phyloP scores from a whole-genome alignment of 352 stramenopile genomes.

The Plasmopara viticola region DNA sequence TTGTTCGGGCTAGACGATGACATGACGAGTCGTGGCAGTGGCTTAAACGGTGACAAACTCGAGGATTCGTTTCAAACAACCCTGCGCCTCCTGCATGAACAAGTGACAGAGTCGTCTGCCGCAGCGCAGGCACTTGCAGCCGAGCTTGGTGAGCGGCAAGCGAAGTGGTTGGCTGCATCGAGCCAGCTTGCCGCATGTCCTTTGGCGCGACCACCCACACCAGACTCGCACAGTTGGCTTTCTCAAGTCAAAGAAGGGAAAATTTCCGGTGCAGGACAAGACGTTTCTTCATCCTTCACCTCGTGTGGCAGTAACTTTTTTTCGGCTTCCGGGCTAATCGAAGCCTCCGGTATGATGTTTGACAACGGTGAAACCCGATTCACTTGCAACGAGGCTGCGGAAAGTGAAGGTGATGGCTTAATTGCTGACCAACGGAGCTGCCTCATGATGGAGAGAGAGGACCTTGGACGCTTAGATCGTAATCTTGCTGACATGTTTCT shows the following conservation, averaged over 20 bases:
- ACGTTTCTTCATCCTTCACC: conserved; percentile 30
- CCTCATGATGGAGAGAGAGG: conserved; percentile 35
- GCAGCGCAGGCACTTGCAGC: conserved; percentile 22
- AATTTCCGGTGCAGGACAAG: conserved; percentile 61
- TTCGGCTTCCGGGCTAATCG: conserved; percentile 30
- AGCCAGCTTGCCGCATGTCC: conserved; percentile 63
- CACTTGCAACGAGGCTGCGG: conserved; percentile 9
- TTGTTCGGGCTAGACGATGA: conserved; percentile 19
- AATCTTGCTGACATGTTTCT: conserved; percentile 46
- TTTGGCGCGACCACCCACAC: conserved; percentile 35
- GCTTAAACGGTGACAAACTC: conserved; percentile 19
- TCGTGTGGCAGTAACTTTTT: conserved; percentile 14
- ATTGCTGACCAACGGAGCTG: conserved; percentile 18
- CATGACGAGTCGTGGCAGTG: conserved; percentile 11
- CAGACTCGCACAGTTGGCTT: conserved; percentile 71
- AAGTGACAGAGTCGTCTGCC: conserved; percentile 26
- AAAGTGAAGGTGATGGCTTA: conserved; percentile 8
- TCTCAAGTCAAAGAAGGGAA: conserved; percentile 70
- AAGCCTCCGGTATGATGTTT: conserved; percentile 37
- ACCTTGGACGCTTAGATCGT: conserved; percentile 37
- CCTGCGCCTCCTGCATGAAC: conserved; percentile 19
- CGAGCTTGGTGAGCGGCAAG: conserved; percentile 34
- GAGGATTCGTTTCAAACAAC: conserved; percentile 23
- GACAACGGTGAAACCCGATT: conserved; percentile 28
- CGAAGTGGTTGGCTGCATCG: conserved; percentile 62